Conservation (phyloP, 2,329 filamentous ascomycete genomes). For the Pseudogymnoascus sp. region DNA sequence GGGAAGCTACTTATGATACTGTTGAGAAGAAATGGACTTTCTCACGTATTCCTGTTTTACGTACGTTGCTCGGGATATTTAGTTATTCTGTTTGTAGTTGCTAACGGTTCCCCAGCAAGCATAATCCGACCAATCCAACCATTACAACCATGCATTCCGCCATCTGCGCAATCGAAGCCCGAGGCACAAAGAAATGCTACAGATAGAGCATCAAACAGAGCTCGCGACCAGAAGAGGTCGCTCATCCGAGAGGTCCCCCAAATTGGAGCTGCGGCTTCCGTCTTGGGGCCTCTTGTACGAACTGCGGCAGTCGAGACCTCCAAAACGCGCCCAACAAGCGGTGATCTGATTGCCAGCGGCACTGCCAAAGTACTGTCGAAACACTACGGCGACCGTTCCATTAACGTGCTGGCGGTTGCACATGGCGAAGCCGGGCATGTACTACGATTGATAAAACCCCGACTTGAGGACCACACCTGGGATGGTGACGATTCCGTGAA, state of each 20-base stretch:
- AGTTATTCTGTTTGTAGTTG: not conserved
- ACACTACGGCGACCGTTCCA: not conserved
- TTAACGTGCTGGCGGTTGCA: slow-evolving; percentile 25
- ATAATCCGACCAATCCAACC: slow-evolving; percentile 25
- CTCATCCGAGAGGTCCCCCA: not conserved
- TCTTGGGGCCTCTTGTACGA: not conserved
- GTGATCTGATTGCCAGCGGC: not conserved
- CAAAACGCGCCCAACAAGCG: not conserved
- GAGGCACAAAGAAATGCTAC: not conserved
- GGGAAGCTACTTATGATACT: slow-evolving; percentile 41
- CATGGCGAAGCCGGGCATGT: slow-evolving; percentile 29
- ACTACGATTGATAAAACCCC: slow-evolving; percentile 26
- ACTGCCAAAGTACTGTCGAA: not conserved
- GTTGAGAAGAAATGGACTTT: slow-evolving; percentile 29
- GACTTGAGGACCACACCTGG: slow-evolving; percentile 26
- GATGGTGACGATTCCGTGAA: slow-evolving; percentile 20
- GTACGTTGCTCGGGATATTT: slow-evolving; percentile 17
- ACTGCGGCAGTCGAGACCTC: not conserved
- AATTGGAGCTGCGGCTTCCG: not conserved
- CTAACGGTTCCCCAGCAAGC: slow-evolving; percentile 20
- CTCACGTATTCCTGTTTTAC: slow-evolving; percentile 20
- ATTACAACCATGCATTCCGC: slow-evolving; percentile 23
- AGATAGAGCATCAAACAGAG: not conserved
- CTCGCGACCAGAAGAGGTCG: not conserved
- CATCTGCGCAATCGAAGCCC: slow-evolving; percentile 20